Evolutionary conservation across 2,329 filamentous ascomycete genomes (phyloP).

Genomic region (Fusarium nygamai): DNA sequence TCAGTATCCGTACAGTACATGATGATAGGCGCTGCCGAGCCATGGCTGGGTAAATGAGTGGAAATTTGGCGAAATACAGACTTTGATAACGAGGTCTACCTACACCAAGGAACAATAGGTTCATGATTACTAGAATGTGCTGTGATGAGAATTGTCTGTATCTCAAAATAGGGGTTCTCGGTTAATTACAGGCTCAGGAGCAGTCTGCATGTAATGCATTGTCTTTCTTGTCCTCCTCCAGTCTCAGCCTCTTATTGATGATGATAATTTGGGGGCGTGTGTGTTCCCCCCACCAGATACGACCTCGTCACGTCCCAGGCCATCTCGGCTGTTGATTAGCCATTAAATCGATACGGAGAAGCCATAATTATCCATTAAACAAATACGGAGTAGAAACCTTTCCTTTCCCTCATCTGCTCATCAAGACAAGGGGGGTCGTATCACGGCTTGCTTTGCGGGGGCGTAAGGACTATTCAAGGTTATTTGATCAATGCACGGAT

Average conservation of each 20-base stretch:
- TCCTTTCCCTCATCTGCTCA: neutral
- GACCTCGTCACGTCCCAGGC: constrained; percentile 5
- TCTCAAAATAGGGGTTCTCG: constrained; percentile 1
- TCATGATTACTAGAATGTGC: neutral
- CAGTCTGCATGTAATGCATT: constrained; percentile 6
- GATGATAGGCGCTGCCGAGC: constrained; percentile 39
- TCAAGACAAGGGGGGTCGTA: neutral
- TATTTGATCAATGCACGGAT: constrained; percentile 30
- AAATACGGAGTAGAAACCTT: neutral
- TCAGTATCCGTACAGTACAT: neutral
- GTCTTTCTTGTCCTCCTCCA: neutral
- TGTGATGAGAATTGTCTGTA: neutral
- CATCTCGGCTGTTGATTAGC: constrained; percentile 27
- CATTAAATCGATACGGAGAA: constrained; percentile 6
- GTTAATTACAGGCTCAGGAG: constrained; percentile 17
- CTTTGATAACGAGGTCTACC: neutral
- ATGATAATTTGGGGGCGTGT: constrained; percentile 4
- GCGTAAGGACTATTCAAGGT: constrained; percentile 16
- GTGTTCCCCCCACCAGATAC: constrained; percentile 8
- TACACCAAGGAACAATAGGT: neutral
- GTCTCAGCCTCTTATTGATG: neutral
- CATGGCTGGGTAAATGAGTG: constrained; percentile 31
- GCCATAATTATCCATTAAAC: neutral
- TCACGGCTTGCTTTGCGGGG: constrained; percentile 15
- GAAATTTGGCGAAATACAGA: constrained; percentile 28